Base-by-base conservation (phyloP, 2,329 filamentous ascomycete species). In the Arthrobotrys pseudoclavata region DNA sequence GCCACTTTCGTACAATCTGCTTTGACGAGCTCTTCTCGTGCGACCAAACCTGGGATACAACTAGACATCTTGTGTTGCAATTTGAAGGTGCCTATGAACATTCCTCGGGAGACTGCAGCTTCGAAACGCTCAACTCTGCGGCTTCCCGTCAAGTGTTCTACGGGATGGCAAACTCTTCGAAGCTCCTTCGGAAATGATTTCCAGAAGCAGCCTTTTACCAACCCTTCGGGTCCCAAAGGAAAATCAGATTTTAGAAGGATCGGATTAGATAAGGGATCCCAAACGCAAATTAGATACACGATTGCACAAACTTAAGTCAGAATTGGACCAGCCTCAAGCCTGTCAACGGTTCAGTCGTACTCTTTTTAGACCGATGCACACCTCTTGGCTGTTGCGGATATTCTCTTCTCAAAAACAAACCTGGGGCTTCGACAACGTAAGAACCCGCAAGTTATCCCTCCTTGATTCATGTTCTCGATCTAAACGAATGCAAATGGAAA, bases 161-260 rank as follows among this genome's bases (percentile, higher is more conserved):
- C 57, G 37, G 57, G 67, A 66, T 45, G 50, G 60, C 50, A 69
- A 66, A 76, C 66, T 57, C 72, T 34, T 76, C 64, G 66, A 70
- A 66, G 13, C n/a, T 69, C 48, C 24, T 61, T 76, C 72, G 72
- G 72, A 76, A 76, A 69, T 76, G 72, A 76, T 66, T 76, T 76
- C 72, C 72, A 70, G 64, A 76, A 66, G 37, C 72, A 60, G 72
- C 60, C 50, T 40, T 37, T 22, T 69, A 67, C 66, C 72, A 67
- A 26, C 42, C 29, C 24, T 24, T 48, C 60, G 72, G 72, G 72
- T 53, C 52, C 29, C 18, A n/a, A 55, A 31, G 26, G n/a, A 29
- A 29, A 20, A 22, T 45, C 31, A 22, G 15, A 31, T 18, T 57
- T 37, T 57, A 13, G 29, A 57, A 34, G 29, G 26, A 50, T 57